Conservation (phyloP, 441 rosid species). For the Populus trichocarpa region DNA sequence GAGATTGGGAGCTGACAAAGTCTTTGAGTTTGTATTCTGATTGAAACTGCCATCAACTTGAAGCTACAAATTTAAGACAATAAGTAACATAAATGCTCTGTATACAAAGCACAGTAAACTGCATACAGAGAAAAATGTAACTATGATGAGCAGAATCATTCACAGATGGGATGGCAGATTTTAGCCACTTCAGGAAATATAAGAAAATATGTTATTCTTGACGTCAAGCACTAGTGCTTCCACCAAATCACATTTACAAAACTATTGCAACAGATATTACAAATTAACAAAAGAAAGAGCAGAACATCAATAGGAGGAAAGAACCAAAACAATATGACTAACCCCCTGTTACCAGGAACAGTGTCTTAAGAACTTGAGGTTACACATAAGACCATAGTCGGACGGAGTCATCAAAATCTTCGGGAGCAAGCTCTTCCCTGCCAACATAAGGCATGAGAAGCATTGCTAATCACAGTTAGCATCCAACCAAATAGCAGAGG, state of each 20-base stretch:
- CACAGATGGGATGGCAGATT: neutral
- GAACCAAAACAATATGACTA: neutral
- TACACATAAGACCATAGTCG: conserved; percentile 11
- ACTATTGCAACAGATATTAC: neutral
- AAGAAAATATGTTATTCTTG: neutral
- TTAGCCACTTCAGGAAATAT: neutral
- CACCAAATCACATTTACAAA: neutral
- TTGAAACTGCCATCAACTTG: conserved; percentile 78
- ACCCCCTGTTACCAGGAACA: conserved; percentile 11
- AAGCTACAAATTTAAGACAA: conserved; percentile 47
- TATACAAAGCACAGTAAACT: neutral
- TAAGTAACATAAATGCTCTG: conserved; percentile 10
- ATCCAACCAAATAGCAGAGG: conserved; percentile 14
- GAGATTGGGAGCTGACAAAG: conserved; percentile 64
- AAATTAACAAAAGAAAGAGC: neutral
- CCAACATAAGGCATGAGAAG: conserved; percentile 31
- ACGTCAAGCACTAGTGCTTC: neutral
- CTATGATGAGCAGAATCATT: neutral
- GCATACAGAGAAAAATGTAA: neutral
- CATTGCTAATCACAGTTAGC: conserved; percentile 22
- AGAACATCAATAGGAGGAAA: neutral
- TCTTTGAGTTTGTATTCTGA: conserved; percentile 66
- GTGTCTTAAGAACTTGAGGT: conserved; percentile 13
- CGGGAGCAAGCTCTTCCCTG: conserved; percentile 26
- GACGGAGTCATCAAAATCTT: conserved; percentile 17